Evolutionary conservation across 495 filamentous ascomycete species (phyloP), one percentile per base, ranked within the genome.

Genomic region (Parathielavia hyrcaniae): DNA sequence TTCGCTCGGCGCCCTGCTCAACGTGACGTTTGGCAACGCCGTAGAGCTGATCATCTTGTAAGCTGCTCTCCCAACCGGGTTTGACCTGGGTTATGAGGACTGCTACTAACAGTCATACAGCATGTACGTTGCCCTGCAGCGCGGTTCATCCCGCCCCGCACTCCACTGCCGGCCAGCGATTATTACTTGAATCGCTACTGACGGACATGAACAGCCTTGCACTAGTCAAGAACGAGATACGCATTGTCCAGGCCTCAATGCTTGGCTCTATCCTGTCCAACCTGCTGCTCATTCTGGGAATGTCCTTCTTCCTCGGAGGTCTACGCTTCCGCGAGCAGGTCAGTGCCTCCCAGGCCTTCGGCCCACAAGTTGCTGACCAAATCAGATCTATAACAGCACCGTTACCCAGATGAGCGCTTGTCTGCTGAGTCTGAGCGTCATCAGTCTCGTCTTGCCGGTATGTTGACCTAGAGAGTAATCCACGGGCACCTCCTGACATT

Each of bases 371-470:
- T 96, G 13, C 78, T 96, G 39, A 57, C 55, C 22, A 23, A 9
- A 35, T 19, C 41, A 95, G 83, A 84, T 95, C 59, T 96, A 96
- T 74, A 96, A 96, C 71, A 93, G 83, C 72, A 95, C 89, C 23
- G 88, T 95, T 49, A 96, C 90, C 3, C 89, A 96, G 72, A 96
- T 93, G 88, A 96, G 90, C 65, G 90, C 91, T 30, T 95, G 89
- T 73, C 77, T 96, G 47, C 83, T 96, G 59, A 91, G 88, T 75
- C 74, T 96, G 71, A 89, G 87, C 67, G 91, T 95, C 19, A 90
- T 86, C 68, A 95, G 89, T 73, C 76, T 96, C 5, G 73, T 95
- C 2, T 71, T 95, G 8, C 89, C 89, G 5, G 45, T 47, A 32
- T 16, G 45, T 26, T n/a, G 13, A 30, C 6, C 26, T 30, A 30